Percentiles rank a stretch among this genome's conserved stretches.
Evolutionary conservation across 805 yeast genomes (phyloP).

Genomic region (Schizosaccharomyces osmophilus): DNA sequence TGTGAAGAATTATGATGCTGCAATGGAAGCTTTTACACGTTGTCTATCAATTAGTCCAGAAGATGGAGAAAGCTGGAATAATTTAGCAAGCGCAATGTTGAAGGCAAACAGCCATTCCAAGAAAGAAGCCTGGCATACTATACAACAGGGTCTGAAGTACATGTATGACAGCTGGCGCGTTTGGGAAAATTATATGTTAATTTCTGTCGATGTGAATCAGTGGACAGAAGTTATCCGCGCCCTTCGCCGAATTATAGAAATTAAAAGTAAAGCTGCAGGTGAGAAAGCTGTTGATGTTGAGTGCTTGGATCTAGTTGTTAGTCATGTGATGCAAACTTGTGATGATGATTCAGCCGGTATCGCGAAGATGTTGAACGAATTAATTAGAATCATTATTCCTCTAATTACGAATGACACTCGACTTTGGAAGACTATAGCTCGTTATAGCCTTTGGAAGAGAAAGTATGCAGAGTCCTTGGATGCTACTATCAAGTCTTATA

Average conservation of each 20-base stretch:
- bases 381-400: slow-evolving; percentile 45
- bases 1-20: slow-evolving; percentile 39
- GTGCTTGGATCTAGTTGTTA: slow-evolving; percentile 49
- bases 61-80: slow-evolving; percentile 72
- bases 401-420: slow-evolving; percentile 42
- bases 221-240: slow-evolving; percentile 79
- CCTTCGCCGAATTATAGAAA: slow-evolving; percentile 32
- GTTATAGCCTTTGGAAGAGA: slow-evolving; percentile 65
- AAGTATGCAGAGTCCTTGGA: slow-evolving; percentile 75
- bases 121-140: slow-evolving; percentile 58
- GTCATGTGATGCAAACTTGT: slow-evolving; percentile 17
- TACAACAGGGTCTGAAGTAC: slow-evolving; percentile 47
- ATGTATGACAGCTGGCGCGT: slow-evolving; percentile 59
- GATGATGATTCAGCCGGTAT: slow-evolving; percentile 20
- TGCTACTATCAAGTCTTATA: slow-evolving; percentile 63
- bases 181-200: slow-evolving; percentile 66
- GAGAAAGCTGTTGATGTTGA: slow-evolving; percentile 52
- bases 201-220: slow-evolving; percentile 57
- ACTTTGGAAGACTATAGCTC: slow-evolving; percentile 64
- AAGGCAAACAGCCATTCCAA: neutral
- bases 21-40: slow-evolving; percentile 78
- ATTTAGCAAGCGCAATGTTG: slow-evolving; percentile 58
- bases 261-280: slow-evolving; percentile 30
- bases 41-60: slow-evolving; percentile 69
- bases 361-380: slow-evolving; percentile 45